Conservation (phyloP, 2,329 filamentous ascomycete species). For the Diplodia scrobiculata region DNA sequence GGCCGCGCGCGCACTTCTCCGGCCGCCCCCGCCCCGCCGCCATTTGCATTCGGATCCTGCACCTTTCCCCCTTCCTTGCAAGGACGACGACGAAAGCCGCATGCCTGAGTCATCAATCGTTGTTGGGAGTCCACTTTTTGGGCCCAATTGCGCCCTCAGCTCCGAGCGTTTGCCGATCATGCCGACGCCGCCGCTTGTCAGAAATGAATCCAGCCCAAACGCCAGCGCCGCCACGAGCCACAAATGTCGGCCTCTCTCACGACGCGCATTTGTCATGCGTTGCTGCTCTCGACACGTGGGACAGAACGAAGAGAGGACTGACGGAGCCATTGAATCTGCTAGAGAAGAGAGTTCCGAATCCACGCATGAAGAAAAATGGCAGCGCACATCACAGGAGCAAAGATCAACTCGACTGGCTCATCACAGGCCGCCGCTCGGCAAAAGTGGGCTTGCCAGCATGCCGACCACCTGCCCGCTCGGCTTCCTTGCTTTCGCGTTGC, state of each 20-base stretch:
- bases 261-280: background rate
- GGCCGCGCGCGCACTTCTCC: background rate
- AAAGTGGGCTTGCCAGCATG: background rate
- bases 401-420: background rate
- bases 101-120: background rate
- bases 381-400: background rate
- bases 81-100: background rate
- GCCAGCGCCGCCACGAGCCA: background rate
- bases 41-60: background rate
- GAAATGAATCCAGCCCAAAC: background rate
- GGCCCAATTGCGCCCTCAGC: constrained; percentile 14
- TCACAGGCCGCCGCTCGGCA: background rate
- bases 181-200: constrained; percentile 12
- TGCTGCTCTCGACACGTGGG: background rate
- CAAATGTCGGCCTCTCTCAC: background rate
- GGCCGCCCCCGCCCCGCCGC: constrained; percentile 9
- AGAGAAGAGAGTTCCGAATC: background rate
- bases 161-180: constrained; percentile 27
- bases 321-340: background rate
- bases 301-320: background rate
- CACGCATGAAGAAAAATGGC: background rate
- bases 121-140: background rate
- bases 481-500: background rate
- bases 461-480: background rate
- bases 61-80: background rate